Base-by-base conservation (phyloP, 768 basidiomycete species). In the Pulveroboletus frians region DNA sequence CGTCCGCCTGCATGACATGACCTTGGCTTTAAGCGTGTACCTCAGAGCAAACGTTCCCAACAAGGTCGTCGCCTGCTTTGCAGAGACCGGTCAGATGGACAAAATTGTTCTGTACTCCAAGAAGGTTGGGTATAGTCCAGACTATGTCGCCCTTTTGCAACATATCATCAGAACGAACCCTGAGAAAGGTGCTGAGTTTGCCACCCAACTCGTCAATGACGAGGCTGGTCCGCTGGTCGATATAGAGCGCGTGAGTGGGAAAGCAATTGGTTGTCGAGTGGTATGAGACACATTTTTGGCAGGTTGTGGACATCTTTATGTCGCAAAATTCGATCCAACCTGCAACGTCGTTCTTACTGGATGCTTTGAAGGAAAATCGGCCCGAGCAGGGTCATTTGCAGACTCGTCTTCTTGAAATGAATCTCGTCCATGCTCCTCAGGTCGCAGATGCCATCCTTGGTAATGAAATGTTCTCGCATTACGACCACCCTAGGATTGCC, bases 281-380 rank as follows among this genome's bases (percentile, higher is more conserved):
- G 15, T 26, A 40, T n/a, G 17, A 42, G 31, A 26, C 18, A 39
- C 39, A 44, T 29, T 39, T 39, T n/a, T 48, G 29, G 39, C 27
- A 88, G 84, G 89, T 97, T 47, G 93, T 97, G 52, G 96, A 99
- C 62, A 96, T 98, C 60, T 98, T 99, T 76, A 96, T 97, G 92
- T 88, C 88, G 0, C 94, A 96, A 66, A 98, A 97, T 72, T 92
- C 98, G 92, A 94, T 98, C 50, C 96, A 98, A 68, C 95, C 94
- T 17, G 96, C 96, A 5, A 99, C 96, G 0, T 94, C 92, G 1
- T 98, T 99, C 84, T 74, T 98, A 41, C 73, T 99, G 50, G 96
- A 98, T 63, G 96, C 94, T 18, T 76, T 99, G 59, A 98, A 99
- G 74, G 96, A 99, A 48, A 98, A 99, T 75, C 88, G 88, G 65